Conservation (phyloP, 768 basidiomycete species). For the Tulasnella sp. region DNA sequence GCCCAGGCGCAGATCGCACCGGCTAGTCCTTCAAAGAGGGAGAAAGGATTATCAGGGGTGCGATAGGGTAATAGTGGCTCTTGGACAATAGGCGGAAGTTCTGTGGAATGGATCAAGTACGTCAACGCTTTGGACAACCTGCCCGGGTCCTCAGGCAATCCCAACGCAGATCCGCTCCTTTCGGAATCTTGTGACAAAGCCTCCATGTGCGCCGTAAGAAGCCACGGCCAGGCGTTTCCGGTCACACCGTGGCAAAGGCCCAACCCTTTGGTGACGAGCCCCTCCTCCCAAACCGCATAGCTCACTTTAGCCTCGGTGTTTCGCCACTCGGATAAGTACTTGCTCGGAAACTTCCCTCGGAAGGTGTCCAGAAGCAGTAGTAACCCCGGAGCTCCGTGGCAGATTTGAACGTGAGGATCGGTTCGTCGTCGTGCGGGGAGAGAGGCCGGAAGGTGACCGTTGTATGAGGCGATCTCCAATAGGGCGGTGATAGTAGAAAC, state of each 20-base stretch:
- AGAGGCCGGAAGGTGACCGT: constrained; percentile 36
- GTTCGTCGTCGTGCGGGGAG: constrained; percentile 30
- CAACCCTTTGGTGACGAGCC: constrained; percentile 33
- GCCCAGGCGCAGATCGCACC: too few species aligned
- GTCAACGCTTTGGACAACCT: constrained; percentile 30
- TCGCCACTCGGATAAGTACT: constrained; percentile 3
- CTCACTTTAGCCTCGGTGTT: constrained; percentile 22
- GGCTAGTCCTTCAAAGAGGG: too few species aligned
- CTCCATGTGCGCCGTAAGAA: constrained; percentile 21
- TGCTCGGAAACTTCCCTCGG: constrained; percentile 20
- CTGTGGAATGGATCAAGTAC: constrained; percentile 33
- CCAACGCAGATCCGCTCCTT: constrained; percentile 6
- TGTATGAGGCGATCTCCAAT: constrained; percentile 14
- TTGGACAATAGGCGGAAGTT: constrained; percentile 28
- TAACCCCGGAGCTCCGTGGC: constrained; percentile 34
- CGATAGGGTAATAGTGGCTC: constrained; percentile 16
- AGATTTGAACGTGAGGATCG: constrained; percentile 35
- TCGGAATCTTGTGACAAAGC: constrained; percentile 8
- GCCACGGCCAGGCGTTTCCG: constrained; percentile 37
- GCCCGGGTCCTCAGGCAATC: background rate
- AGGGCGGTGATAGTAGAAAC: constrained; percentile 19
- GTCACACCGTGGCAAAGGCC: constrained; percentile 36
- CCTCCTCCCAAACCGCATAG: constrained; percentile 34
- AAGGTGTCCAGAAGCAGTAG: constrained; percentile 31
- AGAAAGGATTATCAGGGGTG: constrained; percentile 34